These are phyloP conservation scores for Colletotrichum shisoi DNA, from an alignment of 2,329 filamentous ascomycete species.

Conservation along the genomic window DNA sequence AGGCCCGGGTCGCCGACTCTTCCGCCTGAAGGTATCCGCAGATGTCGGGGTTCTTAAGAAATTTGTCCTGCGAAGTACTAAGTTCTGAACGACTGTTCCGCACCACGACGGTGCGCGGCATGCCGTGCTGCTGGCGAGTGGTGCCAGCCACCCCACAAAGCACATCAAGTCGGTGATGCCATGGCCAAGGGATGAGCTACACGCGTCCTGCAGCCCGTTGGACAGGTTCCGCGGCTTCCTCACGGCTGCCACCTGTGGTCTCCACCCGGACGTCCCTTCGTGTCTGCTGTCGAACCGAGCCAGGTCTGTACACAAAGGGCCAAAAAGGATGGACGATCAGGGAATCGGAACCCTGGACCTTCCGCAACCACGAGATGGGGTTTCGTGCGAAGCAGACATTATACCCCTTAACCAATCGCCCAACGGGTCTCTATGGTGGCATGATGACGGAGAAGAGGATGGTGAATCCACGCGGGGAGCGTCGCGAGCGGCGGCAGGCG, in stretches of 20 bases:
- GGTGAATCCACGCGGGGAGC: not conserved
- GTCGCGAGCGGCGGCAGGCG: not conserved
- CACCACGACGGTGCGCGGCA: not conserved
- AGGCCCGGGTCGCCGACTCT: not conserved
- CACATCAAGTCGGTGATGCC: constrained; percentile 3
- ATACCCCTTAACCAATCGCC: constrained; percentile 28
- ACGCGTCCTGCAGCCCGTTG: constrained; percentile 9
- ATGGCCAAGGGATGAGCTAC: constrained; percentile 7
- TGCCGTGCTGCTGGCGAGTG: not conserved
- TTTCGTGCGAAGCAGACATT: constrained; percentile 20
- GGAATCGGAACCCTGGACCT: constrained; percentile 29
- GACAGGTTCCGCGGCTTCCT: too few relatives aligned
- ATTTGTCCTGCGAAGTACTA: not conserved
- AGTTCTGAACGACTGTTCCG: too few relatives aligned
- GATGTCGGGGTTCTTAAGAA: not conserved
- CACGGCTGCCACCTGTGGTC: too few relatives aligned
- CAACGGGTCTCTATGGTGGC: not conserved
- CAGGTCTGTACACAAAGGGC: too few relatives aligned
- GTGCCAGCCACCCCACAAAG: not conserved
- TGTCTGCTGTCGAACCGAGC: too few relatives aligned
- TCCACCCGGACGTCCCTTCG: too few relatives aligned
- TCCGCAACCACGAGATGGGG: constrained; percentile 1
- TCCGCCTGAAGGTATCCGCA: not conserved
- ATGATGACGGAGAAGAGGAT: not conserved
- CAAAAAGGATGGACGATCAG: constrained; percentile 1